Percentiles rank a stretch among this genome's conserved stretches.
These are phyloP conservation scores for Cornus kousa DNA, from an alignment of 148 eudicot species.

Conservation along the genomic window DNA sequence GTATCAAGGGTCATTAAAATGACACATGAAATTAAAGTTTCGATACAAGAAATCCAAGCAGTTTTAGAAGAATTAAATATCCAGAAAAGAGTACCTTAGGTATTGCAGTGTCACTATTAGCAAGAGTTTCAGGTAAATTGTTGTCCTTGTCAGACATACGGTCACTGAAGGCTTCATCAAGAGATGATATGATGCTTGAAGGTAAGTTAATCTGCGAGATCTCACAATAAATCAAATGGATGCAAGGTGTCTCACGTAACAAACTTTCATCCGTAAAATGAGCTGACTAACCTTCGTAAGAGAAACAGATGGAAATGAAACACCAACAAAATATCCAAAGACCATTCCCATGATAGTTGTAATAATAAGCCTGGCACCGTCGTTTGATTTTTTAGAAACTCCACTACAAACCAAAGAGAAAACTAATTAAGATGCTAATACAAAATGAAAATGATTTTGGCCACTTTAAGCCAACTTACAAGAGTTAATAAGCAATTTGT, in stretches of 20 bases:
- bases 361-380: constrained; percentile 43
- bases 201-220: constrained; percentile 54
- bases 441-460: neutral
- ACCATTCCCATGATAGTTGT: constrained; percentile 61
- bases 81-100: constrained; percentile 41
- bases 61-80: neutral
- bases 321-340: constrained; percentile 65
- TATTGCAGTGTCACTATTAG: constrained; percentile 39
- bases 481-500: neutral
- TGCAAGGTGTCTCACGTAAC: constrained; percentile 3
- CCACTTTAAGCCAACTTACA: constrained; percentile 1
- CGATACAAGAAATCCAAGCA: neutral
- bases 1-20: neutral
- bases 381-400: constrained; percentile 46
- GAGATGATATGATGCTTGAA: constrained; percentile 43
- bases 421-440: neutral
- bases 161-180: constrained; percentile 41
- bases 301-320: constrained; percentile 61
- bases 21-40: neutral
- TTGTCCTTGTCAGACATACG: constrained; percentile 25
- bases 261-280: neutral
- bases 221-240: constrained; percentile 12
- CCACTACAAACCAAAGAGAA: constrained; percentile 41
- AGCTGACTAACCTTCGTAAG: constrained; percentile 45
- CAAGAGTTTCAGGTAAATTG: constrained; percentile 51